Conservation (phyloP, 1,139 yeast genomes). For the Taphrina sp. region DNA sequence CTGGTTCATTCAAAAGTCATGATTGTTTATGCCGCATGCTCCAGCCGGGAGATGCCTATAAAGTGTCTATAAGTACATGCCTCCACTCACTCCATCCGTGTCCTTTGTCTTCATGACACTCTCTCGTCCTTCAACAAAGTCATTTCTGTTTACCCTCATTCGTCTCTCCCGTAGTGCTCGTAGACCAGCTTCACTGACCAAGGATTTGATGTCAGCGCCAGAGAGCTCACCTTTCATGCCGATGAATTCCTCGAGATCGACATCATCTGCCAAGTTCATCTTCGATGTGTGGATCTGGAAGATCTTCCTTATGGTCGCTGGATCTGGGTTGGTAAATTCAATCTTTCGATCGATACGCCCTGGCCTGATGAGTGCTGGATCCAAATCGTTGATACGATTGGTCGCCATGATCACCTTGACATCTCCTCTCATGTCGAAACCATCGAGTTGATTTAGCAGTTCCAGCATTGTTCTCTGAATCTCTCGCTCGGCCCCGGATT, state of each 20-base stretch:
- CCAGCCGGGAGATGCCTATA: no score
- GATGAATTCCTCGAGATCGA: slow-evolving; percentile 84
- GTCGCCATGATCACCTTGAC: slow-evolving; percentile 99
- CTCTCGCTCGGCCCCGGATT: slow-evolving; percentile 97
- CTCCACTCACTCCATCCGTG: slow-evolving; percentile 92
- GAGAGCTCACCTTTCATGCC: slow-evolving; percentile 91
- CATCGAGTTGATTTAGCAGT: slow-evolving; percentile 91
- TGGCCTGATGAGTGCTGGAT: slow-evolving; percentile 97
- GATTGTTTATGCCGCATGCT: no score
- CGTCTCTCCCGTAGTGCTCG: slow-evolving; percentile 95
- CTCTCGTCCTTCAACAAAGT: slow-evolving; percentile 92
- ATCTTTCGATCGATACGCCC: slow-evolving; percentile 98
- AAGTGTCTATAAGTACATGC: slow-evolving; percentile 62
- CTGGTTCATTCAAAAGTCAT: no score
- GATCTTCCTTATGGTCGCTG: slow-evolving; percentile 88
- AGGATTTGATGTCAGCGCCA: slow-evolving; percentile 98
- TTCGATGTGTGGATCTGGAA: slow-evolving; percentile 89
- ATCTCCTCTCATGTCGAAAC: slow-evolving; percentile 97
- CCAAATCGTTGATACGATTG: slow-evolving; percentile 88
- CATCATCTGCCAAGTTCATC: slow-evolving; percentile 87
- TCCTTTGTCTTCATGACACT: slow-evolving; percentile 96
- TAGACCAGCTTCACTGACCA: slow-evolving; percentile 96
- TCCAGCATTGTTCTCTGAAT: slow-evolving; percentile 99
- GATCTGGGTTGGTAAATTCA: slow-evolving; percentile 92
- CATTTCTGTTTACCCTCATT: slow-evolving; percentile 96